phyloP scores from a whole-genome alignment of 768 basidiomycete genomes.

The Obba rivulosa region DNA sequence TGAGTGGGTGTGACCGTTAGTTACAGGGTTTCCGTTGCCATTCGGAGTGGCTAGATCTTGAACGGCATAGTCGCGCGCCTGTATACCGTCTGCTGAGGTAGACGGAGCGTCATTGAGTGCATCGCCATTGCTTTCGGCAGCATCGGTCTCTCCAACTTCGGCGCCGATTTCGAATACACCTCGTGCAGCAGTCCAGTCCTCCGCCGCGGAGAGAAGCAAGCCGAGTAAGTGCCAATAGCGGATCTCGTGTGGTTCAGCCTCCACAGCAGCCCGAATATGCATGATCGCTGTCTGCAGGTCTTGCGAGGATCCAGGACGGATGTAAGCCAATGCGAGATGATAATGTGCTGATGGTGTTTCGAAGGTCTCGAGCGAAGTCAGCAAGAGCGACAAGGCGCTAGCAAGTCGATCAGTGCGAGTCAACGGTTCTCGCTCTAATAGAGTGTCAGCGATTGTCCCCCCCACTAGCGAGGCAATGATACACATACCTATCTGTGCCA shows the following conservation, averaged over 20 bases:
- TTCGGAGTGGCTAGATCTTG: background rate
- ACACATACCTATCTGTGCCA: constrained; percentile 60
- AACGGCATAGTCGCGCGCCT: constrained; percentile 6
- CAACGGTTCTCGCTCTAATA: constrained; percentile 58
- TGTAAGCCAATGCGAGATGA: constrained; percentile 74
- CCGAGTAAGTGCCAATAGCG: constrained; percentile 92
- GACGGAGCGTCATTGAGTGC: background rate
- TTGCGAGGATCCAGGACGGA: constrained; percentile 57
- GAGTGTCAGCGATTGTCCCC: background rate
- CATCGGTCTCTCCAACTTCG: constrained; percentile 44
- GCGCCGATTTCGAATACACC: constrained; percentile 78
- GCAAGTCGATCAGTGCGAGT: constrained; percentile 56
- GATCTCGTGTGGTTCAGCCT: constrained; percentile 54
- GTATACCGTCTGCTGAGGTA: constrained; percentile 5
- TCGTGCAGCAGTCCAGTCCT: constrained; percentile 74
- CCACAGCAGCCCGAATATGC: constrained; percentile 67
- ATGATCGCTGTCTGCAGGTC: constrained; percentile 64
- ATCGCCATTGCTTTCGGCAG: constrained; percentile 19
- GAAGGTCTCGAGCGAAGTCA: constrained; percentile 39
- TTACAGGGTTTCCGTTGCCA: background rate
- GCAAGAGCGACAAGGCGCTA: constrained; percentile 47
- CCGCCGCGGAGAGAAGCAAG: constrained; percentile 69
- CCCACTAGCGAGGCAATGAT: background rate
- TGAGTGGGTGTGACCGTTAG: background rate
- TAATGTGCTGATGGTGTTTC: constrained; percentile 60